A percentile compares a stretch with the other conserved stretches of the same genome.
Conservation (phyloP, 176 grass and related monocot genomes). For the Hyparrhenia diplandra region DNA sequence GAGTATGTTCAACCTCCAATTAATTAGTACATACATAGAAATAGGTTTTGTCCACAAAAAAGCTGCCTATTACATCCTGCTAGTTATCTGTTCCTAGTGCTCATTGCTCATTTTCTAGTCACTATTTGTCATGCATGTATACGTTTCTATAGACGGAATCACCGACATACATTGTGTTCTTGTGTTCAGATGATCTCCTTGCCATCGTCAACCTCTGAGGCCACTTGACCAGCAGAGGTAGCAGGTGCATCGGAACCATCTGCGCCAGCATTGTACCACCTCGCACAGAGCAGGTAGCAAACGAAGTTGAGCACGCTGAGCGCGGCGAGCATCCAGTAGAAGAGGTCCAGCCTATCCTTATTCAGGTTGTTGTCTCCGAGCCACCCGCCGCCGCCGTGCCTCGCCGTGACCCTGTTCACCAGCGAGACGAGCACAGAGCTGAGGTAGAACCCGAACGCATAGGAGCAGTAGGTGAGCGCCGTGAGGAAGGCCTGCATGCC, state of each 20-base stretch:
- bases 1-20: background rate
- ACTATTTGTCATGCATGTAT: constrained; percentile 9
- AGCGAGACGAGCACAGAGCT: constrained; percentile 81
- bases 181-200: constrained; percentile 49
- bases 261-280: constrained; percentile 47
- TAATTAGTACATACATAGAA: background rate
- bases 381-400: constrained; percentile 32
- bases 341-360: constrained; percentile 84
- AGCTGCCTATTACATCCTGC: background rate
- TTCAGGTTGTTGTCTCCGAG: constrained; percentile 73
- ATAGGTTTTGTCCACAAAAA: background rate
- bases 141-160: constrained; percentile 11
- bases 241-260: constrained; percentile 11
- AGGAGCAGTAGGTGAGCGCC: constrained; percentile 94
- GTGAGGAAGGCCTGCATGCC: constrained; percentile 95
- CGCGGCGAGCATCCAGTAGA: constrained; percentile 80
- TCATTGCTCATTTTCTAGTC: background rate
- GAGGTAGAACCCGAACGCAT: constrained; percentile 95
- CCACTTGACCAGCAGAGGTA: constrained; percentile 39
- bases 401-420: constrained; percentile 83
- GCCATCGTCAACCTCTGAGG: constrained; percentile 18
- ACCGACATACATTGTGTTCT: constrained; percentile 16
- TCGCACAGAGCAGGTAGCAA: constrained; percentile 75
- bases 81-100: background rate
- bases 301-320: constrained; percentile 90